Percentiles rank a stretch among this genome's conserved stretches.
Conservation (phyloP, 768 basidiomycete genomes). For the Suillus hirtellus region DNA sequence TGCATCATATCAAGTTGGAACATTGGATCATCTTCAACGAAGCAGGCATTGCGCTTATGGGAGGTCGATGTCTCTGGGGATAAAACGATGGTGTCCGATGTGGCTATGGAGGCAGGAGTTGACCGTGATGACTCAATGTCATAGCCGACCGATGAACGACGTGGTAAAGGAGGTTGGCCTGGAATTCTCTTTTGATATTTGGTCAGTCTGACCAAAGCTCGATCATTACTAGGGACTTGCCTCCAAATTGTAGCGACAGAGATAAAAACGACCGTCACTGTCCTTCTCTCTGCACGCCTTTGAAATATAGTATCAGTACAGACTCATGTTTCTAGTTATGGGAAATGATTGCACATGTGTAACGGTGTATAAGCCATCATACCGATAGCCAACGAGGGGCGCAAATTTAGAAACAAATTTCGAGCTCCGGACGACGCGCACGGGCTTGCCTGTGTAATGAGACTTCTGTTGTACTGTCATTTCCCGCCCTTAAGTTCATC, state of each 20-base stretch:
- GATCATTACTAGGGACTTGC: conserved; percentile 9
- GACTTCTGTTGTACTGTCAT: conserved; percentile 21
- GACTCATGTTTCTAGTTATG: background rate
- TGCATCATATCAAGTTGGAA: background rate
- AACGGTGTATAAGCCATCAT: conserved; percentile 33
- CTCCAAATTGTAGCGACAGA: conserved; percentile 31
- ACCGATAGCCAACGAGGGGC: conserved; percentile 26
- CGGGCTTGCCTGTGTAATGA: conserved; percentile 16
- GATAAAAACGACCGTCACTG: background rate
- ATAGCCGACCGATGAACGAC: background rate
- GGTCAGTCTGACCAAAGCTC: background rate
- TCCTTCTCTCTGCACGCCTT: conserved; percentile 26
- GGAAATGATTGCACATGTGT: conserved; percentile 16
- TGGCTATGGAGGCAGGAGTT: background rate
- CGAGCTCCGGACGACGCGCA: conserved; percentile 30
- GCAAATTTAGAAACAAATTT: conserved; percentile 24
- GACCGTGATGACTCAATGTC: background rate
- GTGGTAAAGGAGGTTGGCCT: conserved; percentile 26
- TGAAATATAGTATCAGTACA: background rate
- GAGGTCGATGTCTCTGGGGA: background rate
- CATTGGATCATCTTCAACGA: background rate
- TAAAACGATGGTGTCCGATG: background rate
- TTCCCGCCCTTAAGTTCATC: background rate
- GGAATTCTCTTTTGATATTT: conserved; percentile 25
- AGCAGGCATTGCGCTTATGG: background rate